Percentiles rank a stretch among this genome's conserved stretches.
Conservation (phyloP, 116 monocot species). For the Iris pallida region DNA sequence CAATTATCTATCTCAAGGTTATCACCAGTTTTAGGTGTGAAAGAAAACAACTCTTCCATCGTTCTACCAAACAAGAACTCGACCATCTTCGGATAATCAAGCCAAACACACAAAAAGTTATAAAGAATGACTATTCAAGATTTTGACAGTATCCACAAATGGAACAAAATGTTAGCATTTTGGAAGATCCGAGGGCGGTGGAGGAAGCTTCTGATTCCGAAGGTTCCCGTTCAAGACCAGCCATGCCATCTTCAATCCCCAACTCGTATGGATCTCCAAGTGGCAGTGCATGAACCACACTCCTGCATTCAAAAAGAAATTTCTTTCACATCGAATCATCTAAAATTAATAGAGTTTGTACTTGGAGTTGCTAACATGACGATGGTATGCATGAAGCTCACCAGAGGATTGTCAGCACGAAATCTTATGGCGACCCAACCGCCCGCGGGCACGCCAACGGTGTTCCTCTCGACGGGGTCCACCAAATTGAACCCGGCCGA, state of each 20-base stretch:
- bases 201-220: slow-evolving; percentile 39
- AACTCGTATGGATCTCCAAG: slow-evolving; percentile 46
- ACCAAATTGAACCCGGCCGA: slow-evolving; percentile 24
- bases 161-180: slow-evolving; percentile 22
- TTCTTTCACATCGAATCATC: too few species aligned
- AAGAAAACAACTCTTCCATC: background rate
- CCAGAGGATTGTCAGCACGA: slow-evolving; percentile 40
- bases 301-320: slow-evolving; percentile 6
- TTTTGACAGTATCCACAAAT: too few species aligned
- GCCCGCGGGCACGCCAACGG: slow-evolving; percentile 27
- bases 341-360: too few species aligned
- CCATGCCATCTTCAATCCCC: slow-evolving; percentile 53
- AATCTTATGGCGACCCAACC: slow-evolving; percentile 42
- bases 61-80: background rate
- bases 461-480: slow-evolving; percentile 41
- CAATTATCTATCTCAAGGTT: background rate
- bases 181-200: slow-evolving; percentile 48
- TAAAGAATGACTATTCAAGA: too few species aligned
- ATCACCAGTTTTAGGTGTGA: background rate
- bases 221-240: slow-evolving; percentile 30
- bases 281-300: slow-evolving; percentile 61
- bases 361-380: too few species aligned
- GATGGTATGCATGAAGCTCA: background rate
- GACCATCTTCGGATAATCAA: too few species aligned
- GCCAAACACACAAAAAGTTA: too few species aligned